Base-by-base conservation (phyloP, 1,284 basidiomycete genomes). In the Moniliophthora roreri region DNA sequence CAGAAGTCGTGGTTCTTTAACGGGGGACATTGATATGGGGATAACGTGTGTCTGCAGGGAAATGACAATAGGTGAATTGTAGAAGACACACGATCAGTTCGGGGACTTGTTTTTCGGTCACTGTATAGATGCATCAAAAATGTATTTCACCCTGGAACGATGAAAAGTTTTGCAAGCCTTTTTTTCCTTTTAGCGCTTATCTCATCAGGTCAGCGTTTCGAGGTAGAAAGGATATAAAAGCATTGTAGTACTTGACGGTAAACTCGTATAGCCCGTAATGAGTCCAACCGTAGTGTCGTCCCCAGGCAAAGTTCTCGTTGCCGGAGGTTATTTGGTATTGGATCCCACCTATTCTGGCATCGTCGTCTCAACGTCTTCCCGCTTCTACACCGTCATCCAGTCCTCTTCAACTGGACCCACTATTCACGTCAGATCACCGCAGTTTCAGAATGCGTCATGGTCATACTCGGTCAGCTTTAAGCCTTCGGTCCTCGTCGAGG, bases 221-320 rank as follows among this genome's bases (percentile, higher is more conserved):
- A 38, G 32, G n/a, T 28, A 23, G 23, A 34, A 37, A 21, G 44
- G 28, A 24, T 49, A 49, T 48, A 48, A 53, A 48, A 39, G 37
- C 26, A 28, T 24, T 23, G 37, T n/a, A 15, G 36, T 42, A 28
- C 32, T 35, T 39, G 34, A 15, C 21, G 20, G 15, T 21, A 20
- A 37, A 40, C 44, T 4, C 47, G 39, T 54, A 81, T 81, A 78
- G 60, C 72, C 55, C 65, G 66, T 11, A 46, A 28, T 46, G 24
- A 20, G 59, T 59, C 74, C 40, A 32, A 89, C 82, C 32, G 79
- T 90, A 54, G 84, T 97, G 51, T 98, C 95, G 23, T 85, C 95
- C 1, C 93, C 96, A 3, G 97, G 96, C 60, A 99, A 99, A 72
- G 95, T 98, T 51, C 83, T 99, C 56, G 70, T 98, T 53, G 93